phyloP scores from a whole-genome alignment of 768 basidiomycete species.

The Strobilomyces dryophilus region DNA sequence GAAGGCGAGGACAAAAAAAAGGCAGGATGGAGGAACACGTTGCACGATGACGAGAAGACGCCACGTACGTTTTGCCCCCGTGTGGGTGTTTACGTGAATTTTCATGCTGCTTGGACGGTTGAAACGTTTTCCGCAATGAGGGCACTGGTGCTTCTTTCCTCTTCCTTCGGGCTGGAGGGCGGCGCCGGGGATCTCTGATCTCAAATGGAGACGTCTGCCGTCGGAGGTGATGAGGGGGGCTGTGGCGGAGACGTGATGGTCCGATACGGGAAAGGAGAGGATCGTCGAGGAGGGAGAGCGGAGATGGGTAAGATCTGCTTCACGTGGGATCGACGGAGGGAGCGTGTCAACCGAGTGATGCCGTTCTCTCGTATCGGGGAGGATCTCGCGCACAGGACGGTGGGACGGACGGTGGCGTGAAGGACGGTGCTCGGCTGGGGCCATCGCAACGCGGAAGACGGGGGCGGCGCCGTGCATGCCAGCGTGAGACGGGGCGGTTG shows the following conservation, averaged over 20 bases:
- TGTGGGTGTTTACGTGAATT: slow-evolving; percentile 41
- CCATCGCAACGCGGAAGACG: slow-evolving; percentile 37
- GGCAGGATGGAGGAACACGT: slow-evolving; percentile 15
- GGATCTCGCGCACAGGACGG: slow-evolving; percentile 21
- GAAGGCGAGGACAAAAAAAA: background rate
- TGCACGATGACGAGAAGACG: slow-evolving; percentile 14
- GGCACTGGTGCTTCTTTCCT: slow-evolving; percentile 36
- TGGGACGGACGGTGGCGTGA: slow-evolving; percentile 18
- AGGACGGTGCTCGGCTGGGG: slow-evolving; percentile 15
- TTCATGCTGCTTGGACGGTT: slow-evolving; percentile 40
- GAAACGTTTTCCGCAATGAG: slow-evolving; percentile 39
- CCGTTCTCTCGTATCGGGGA: slow-evolving; percentile 23
- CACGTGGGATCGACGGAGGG: slow-evolving; percentile 28
- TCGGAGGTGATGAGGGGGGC: slow-evolving; percentile 27
- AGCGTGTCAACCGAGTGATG: slow-evolving; percentile 22
- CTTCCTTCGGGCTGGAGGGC: slow-evolving; percentile 29
- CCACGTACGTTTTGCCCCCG: slow-evolving; percentile 36
- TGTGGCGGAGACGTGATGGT: slow-evolving; percentile 21
- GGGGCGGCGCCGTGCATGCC: slow-evolving; percentile 34
- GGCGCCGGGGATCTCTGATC: slow-evolving; percentile 27
- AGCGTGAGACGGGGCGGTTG: slow-evolving; percentile 6
- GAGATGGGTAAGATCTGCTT: slow-evolving; percentile 27
- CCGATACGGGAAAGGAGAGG: slow-evolving; percentile 32
- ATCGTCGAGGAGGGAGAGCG: slow-evolving; percentile 31
- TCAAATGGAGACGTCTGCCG: slow-evolving; percentile 27